Evolutionary conservation across 306 rosid species (phyloP), one percentile per base, ranked within the genome.

Genomic region (Vicia faba): DNA sequence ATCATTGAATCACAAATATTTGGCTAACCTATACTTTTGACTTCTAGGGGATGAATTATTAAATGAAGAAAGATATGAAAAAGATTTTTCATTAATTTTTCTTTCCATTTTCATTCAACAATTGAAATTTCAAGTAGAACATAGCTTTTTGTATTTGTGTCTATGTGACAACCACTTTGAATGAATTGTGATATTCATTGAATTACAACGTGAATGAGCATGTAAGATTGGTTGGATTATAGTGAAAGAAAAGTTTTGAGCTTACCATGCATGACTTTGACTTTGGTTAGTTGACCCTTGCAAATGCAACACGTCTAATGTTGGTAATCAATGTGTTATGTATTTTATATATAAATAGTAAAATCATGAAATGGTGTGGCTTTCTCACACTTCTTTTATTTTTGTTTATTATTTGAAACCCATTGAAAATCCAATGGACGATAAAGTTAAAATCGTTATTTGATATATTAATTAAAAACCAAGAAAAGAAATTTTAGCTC

Each of bases 11-110:
- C 43, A 48, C 11, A 77, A 64, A 71, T 57, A 58, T 77, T 46
- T 77, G 58, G 57, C 73, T 64, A 71, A 39, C 69, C 31, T 39
- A 64, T 44, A 77, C 77, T 71, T 61, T 77, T 77, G 77, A 77
- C 77, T 70, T 70, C 5, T 38, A 1, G 23, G 68, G 68, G 69
- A 56, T 26, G 63, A 56, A 55, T 55, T 36, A 33, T 54, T 33
- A 61, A 51, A 59, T 36, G 7, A 11, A 11, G 11, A 31, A 5
- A 45, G 10, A 75, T 49, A 59, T n/a, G 28, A 60, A 75, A 39
- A 48, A 67, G 45, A 66, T 13, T 38, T 38, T 36, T 7, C 8
- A 9, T 25, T 46, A 16, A 25, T 39, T 68, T 61, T 75, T 23
- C 15, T 12, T 53, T 61, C 71, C 8, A 23, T 54, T 62, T 68